Evolutionary conservation across 805 yeast genomes (phyloP).

Genomic region (Torulaspora gathmanii): DNA sequence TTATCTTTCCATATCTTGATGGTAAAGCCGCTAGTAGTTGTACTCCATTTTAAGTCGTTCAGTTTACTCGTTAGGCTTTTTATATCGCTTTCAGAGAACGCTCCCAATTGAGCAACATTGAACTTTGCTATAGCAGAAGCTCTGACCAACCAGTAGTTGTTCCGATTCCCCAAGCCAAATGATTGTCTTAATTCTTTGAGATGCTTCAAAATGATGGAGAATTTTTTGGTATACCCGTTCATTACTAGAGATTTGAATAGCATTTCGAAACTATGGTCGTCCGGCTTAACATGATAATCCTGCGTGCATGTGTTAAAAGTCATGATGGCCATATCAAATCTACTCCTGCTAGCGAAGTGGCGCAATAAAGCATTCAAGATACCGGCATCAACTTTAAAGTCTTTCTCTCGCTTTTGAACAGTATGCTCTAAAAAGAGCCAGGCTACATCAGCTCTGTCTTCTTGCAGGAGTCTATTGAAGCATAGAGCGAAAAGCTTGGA

Average conservation of each 20-base stretch:
- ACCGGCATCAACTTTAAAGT: constrained; percentile 13
- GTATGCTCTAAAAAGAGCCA: constrained; percentile 30
- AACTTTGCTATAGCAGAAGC: constrained; percentile 27
- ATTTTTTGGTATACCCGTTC: constrained; percentile 33
- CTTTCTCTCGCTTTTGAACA: constrained; percentile 8
- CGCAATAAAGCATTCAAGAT: constrained; percentile 34
- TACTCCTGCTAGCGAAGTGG: constrained; percentile 32
- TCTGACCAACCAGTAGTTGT: constrained; percentile 26
- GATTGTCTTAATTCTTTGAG: constrained; percentile 17
- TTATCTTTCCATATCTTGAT: constrained; percentile 10
- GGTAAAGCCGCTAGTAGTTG: constrained; percentile 8
- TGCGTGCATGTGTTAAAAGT: constrained; percentile 33
- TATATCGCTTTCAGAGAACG: constrained; percentile 4
- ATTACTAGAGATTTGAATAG: constrained; percentile 36
- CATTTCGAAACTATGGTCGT: constrained; percentile 32
- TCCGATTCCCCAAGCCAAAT: constrained; percentile 13
- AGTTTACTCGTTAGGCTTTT: constrained; percentile 7
- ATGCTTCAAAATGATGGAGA: constrained; percentile 23
- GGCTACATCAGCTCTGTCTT: constrained; percentile 30
- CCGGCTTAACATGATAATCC: constrained; percentile 31
- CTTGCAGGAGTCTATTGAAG: constrained; percentile 26
- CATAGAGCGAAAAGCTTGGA: constrained; percentile 26
- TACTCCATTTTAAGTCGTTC: constrained; percentile 9
- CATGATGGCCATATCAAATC: constrained; percentile 37
- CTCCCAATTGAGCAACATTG: constrained; percentile 13